Percentiles rank a stretch among this genome's conserved stretches.
Evolutionary conservation across 2,329 filamentous ascomycete genomes (phyloP).

Genomic region (Colletotrichum viniferum): DNA sequence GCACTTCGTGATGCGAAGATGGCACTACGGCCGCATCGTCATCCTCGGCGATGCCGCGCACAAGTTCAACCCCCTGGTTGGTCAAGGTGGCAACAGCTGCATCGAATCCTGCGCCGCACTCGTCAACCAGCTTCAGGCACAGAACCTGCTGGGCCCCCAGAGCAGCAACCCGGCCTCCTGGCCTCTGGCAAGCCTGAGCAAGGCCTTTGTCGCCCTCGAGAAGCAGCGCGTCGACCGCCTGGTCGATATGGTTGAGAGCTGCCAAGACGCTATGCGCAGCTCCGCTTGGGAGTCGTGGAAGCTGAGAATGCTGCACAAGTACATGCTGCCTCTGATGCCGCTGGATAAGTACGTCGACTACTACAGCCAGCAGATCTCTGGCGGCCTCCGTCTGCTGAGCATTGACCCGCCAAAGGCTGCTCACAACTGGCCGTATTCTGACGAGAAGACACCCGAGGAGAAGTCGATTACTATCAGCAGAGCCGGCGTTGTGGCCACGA

Average conservation of each 20-base stretch:
- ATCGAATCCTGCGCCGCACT: constrained; percentile 30
- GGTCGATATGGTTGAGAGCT: neutral
- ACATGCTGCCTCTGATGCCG: neutral
- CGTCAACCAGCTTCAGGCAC: constrained; percentile 24
- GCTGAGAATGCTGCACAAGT: neutral
- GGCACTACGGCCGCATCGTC: constrained; percentile 35
- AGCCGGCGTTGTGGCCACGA: neutral
- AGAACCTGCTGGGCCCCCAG: neutral
- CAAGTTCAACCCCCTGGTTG: constrained; percentile 35
- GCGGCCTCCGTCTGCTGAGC: neutral
- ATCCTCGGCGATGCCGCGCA: constrained; percentile 37
- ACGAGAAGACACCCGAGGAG: neutral
- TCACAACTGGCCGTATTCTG: constrained; percentile 8
- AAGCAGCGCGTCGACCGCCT: neutral
- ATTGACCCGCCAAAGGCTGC: neutral
- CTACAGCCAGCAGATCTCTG: constrained; percentile 1
- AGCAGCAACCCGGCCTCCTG: neutral
- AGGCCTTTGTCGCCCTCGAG: neutral
- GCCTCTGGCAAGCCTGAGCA: neutral
- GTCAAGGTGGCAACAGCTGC: constrained; percentile 32
- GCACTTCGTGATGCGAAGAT: constrained; percentile 23
- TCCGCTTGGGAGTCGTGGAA: constrained; percentile 5
- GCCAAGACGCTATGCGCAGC: constrained; percentile 12
- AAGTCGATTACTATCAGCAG: neutral
- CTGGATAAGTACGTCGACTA: neutral